A percentile compares a stretch with the other conserved stretches of the same genome.
phyloP scores from a whole-genome alignment of 2,329 filamentous ascomycete genomes.

The Tothia fuscella region DNA sequence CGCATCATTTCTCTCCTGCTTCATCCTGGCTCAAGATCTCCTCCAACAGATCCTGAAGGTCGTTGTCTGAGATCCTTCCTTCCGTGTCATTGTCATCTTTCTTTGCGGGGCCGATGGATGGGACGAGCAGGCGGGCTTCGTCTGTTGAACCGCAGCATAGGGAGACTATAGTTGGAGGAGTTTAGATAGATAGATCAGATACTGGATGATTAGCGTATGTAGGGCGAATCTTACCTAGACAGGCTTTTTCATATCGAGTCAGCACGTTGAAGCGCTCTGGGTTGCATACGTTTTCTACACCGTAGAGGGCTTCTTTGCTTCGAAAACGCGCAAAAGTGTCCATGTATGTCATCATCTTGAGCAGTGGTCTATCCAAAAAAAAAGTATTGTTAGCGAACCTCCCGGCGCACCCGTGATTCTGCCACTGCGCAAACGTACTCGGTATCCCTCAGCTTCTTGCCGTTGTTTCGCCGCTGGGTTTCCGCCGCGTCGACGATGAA shows the following conservation, averaged over 20 bases:
- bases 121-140: conserved; percentile 93
- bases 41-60: conserved; percentile 76
- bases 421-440: conserved; percentile 45
- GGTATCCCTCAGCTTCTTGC: conserved; percentile 73
- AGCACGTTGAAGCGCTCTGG: too few species aligned
- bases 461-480: conserved; percentile 64
- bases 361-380: conserved; percentile 49
- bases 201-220: background rate
- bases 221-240: conserved; percentile 54
- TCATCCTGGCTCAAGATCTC: too few species aligned
- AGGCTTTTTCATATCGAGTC: too few species aligned
- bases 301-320: too few species aligned
- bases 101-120: conserved; percentile 46
- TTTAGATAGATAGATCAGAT: too few species aligned
- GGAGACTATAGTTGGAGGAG: conserved; percentile 59
- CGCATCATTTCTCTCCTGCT: too few species aligned
- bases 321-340: conserved; percentile 94
- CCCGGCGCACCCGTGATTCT: background rate
- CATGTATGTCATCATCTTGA: conserved; percentile 83
- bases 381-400: background rate
- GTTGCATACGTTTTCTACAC: too few species aligned
- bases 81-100: too few species aligned
- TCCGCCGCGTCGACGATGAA: conserved; percentile 86
- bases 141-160: conserved; percentile 87
- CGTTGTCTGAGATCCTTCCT: conserved; percentile 83